phyloP scores from a whole-genome alignment of 768 basidiomycete genomes.

The Podaxis sp. region DNA sequence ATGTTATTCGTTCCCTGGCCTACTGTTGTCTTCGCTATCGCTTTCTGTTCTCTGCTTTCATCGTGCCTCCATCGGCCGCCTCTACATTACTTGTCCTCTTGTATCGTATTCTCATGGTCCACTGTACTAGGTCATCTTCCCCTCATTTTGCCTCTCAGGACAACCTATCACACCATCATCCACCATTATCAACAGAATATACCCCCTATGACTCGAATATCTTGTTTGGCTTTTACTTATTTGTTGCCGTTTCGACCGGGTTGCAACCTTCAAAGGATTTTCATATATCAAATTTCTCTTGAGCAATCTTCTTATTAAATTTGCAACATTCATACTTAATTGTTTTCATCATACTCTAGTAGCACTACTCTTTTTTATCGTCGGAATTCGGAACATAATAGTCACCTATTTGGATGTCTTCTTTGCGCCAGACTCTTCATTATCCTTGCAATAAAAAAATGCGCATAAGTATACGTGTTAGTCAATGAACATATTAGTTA shows the following conservation, averaged over 20 bases:
- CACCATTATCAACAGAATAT: neutral
- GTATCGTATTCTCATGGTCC: neutral
- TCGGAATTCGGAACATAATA: constrained; percentile 7
- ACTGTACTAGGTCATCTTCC: neutral
- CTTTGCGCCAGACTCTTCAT: neutral
- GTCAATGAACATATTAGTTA: too few relatives aligned
- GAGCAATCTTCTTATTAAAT: constrained; percentile 20
- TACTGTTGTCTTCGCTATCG: neutral
- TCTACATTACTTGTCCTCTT: neutral
- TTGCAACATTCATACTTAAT: neutral
- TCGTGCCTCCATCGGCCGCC: neutral
- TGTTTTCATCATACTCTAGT: neutral
- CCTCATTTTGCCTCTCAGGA: neutral
- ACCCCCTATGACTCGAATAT: neutral
- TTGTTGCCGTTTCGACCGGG: constrained; percentile 5
- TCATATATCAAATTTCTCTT: constrained; percentile 11
- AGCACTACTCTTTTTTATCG: neutral
- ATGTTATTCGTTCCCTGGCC: neutral
- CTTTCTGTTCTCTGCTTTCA: neutral
- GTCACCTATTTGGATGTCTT: neutral
- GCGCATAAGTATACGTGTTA: too few relatives aligned
- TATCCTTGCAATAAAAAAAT: too few relatives aligned
- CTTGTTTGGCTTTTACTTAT: neutral
- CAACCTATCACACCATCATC: neutral
- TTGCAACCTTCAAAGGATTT: neutral